Conservation (phyloP, 1,139 yeast genomes). For the Lodderomyces elongisporus region DNA sequence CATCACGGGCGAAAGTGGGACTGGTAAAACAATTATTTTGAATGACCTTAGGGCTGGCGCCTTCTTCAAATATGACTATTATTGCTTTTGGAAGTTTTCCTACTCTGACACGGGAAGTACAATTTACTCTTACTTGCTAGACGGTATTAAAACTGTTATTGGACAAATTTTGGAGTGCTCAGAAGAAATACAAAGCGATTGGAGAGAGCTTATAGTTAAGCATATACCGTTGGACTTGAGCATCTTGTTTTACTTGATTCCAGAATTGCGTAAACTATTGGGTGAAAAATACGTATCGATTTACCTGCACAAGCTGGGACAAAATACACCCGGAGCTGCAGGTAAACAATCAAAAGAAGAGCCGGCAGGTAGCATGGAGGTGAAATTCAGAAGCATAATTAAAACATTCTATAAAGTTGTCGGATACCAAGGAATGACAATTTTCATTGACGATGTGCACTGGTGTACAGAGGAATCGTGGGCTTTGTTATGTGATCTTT, state of each 20-base stretch:
- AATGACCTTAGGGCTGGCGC: slow-evolving; percentile 37
- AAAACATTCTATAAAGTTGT: slow-evolving; percentile 40
- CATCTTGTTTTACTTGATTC: slow-evolving; percentile 38
- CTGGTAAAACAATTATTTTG: slow-evolving; percentile 46
- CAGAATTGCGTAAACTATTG: slow-evolving; percentile 41
- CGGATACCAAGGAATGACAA: slow-evolving; percentile 40
- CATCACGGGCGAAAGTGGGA: slow-evolving; percentile 43
- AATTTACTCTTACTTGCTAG: slow-evolving; percentile 22
- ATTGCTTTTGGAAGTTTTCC: slow-evolving; percentile 39
- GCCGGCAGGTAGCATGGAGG: slow-evolving; percentile 27
- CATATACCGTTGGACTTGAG: slow-evolving; percentile 41
- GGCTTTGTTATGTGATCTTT: slow-evolving; percentile 25
- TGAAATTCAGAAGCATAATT: slow-evolving; percentile 40
- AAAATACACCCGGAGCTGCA: slow-evolving; percentile 5
- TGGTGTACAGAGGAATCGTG: slow-evolving; percentile 35
- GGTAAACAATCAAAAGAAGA: slow-evolving; percentile 17
- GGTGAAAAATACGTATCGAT: slow-evolving; percentile 38
- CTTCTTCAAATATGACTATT: slow-evolving; percentile 32
- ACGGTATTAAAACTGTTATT: slow-evolving; percentile 37
- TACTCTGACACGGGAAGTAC: slow-evolving; percentile 27
- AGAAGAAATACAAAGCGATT: slow-evolving; percentile 30
- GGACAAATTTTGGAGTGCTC: slow-evolving; percentile 42
- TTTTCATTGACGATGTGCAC: slow-evolving; percentile 47
- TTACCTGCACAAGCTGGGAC: slow-evolving; percentile 10
- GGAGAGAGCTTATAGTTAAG: slow-evolving; percentile 41